Evolutionary conservation across 257 asterid species (phyloP).

Genomic region (Primulina tabacum): DNA sequence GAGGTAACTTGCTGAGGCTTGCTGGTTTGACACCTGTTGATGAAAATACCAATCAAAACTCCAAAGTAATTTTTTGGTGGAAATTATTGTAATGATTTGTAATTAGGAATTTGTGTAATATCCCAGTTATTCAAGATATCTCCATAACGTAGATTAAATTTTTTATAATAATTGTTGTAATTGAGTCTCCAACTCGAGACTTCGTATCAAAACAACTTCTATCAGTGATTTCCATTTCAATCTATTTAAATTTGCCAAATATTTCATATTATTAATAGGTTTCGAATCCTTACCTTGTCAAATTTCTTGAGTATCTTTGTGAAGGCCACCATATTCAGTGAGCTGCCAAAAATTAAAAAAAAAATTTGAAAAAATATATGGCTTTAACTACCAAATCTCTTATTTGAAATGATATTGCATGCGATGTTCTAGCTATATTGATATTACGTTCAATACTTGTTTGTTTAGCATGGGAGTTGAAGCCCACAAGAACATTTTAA

Average conservation of each 20-base stretch:
- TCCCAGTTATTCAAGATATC: no score
- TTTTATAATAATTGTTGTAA: no score
- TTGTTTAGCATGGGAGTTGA: not conserved
- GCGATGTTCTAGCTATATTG: no score
- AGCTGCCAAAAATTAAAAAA: constrained; percentile 43
- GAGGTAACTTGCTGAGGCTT: constrained; percentile 67
- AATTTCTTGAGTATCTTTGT: constrained; percentile 89
- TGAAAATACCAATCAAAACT: constrained; percentile 5
- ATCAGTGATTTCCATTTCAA: no score
- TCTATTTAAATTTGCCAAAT: not conserved
- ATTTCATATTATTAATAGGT: not conserved
- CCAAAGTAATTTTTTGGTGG: not conserved
- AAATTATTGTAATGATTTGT: no score
- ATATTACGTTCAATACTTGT: not conserved
- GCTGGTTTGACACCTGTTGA: constrained; percentile 64
- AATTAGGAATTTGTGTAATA: no score
- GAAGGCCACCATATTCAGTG: constrained; percentile 88
- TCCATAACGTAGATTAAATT: no score
- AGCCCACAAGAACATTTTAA: not conserved
- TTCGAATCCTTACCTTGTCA: constrained; percentile 57
- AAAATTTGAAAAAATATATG: no score
- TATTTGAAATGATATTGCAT: no score
- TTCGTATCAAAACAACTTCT: no score
- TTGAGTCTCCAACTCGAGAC: no score
- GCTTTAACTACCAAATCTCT: no score